These are phyloP conservation scores for Brassica napus DNA, from an alignment of 345 rosid genomes.

Conservation along the genomic window DNA sequence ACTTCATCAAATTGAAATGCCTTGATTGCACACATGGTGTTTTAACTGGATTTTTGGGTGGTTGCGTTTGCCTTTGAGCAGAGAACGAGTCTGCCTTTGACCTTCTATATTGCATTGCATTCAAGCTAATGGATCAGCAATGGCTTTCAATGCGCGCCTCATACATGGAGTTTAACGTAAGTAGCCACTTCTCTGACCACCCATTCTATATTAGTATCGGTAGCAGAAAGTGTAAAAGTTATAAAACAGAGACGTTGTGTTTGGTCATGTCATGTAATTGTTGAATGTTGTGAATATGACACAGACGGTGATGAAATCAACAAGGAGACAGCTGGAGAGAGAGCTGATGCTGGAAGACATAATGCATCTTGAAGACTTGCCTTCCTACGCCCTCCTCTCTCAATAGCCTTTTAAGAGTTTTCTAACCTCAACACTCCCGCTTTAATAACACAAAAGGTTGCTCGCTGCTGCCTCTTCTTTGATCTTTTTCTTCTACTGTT, in stretches of 20 bases:
- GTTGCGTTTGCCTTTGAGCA: slow-evolving; percentile 29
- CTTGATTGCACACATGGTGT: not conserved
- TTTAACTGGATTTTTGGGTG: not conserved
- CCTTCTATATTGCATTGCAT: slow-evolving; percentile 90
- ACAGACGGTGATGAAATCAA: slow-evolving; percentile 81
- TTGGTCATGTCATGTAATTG: not conserved
- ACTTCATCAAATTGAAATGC: not conserved
- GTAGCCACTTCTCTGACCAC: not conserved
- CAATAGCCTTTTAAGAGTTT: slow-evolving; percentile 30
- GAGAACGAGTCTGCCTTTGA: slow-evolving; percentile 94
- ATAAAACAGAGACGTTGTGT: not conserved
- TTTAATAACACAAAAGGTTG: slow-evolving; percentile 25
- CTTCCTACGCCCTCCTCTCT: slow-evolving; percentile 69
- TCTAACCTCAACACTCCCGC: slow-evolving; percentile 15
- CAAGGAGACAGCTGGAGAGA: slow-evolving; percentile 87
- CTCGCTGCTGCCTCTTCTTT: slow-evolving; percentile 3
- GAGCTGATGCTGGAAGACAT: slow-evolving; percentile 84
- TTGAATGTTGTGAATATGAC: not conserved
- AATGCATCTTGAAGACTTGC: slow-evolving; percentile 74
- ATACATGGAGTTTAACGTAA: slow-evolving; percentile 98
- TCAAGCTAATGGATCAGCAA: slow-evolving; percentile 94
- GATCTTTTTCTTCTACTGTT: slow-evolving; percentile 10
- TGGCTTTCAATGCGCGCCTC: slow-evolving; percentile 98
- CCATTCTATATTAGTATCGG: not conserved
- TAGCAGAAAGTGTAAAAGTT: not conserved